Evolutionary conservation across 2,329 filamentous ascomycete species (phyloP).

Genomic region (Colletotrichum salicis): DNA sequence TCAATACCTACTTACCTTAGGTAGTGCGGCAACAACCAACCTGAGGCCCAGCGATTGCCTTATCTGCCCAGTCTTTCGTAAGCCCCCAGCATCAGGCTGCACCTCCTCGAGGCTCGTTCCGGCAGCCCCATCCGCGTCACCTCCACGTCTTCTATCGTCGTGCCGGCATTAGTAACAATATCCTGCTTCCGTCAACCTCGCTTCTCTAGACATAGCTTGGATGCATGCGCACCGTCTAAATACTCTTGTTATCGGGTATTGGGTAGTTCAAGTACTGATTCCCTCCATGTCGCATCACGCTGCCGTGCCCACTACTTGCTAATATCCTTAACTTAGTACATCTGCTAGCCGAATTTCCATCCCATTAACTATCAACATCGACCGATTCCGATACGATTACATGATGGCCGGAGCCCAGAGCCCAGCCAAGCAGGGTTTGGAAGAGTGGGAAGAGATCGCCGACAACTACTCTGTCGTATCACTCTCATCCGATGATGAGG

Average conservation of each 20-base stretch:
- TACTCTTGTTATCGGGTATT: neutral
- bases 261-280: neutral
- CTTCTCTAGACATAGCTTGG: neutral
- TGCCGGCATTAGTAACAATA: neutral
- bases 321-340: neutral
- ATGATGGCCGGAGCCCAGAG: slow-evolving; percentile 3
- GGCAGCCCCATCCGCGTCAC: neutral
- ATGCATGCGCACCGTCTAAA: neutral
- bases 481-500: slow-evolving; percentile 38
- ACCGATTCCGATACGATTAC: too few relatives aligned
- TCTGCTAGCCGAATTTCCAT: neutral
- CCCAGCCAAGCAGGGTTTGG: slow-evolving; percentile 15
- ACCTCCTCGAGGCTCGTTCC: neutral
- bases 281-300: neutral
- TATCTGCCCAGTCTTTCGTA: neutral
- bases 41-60: neutral
- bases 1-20: neutral
- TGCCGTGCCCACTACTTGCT: neutral
- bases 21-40: neutral
- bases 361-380: neutral
- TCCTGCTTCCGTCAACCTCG: neutral
- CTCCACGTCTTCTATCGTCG: neutral
- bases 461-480: slow-evolving; percentile 42
- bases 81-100: neutral
- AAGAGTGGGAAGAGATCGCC: slow-evolving; percentile 42